Evolutionary conservation across 495 filamentous ascomycete genomes (phyloP).

Genomic region (Chaetomidium leptoderma): DNA sequence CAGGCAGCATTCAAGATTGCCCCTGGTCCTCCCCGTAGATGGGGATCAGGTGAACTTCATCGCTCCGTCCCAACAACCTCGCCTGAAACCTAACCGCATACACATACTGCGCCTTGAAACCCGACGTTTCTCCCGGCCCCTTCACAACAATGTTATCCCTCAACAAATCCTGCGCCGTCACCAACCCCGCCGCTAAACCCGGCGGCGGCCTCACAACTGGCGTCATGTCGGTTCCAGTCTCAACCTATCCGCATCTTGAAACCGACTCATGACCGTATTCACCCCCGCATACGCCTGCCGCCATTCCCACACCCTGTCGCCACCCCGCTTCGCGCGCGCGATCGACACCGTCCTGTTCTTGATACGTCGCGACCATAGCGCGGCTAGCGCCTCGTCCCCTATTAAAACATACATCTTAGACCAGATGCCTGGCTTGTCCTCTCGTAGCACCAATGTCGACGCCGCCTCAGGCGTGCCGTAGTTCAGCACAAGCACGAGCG

Average conservation of each 20-base stretch:
- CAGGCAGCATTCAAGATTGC: no score
- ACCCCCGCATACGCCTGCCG: no score
- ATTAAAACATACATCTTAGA: not conserved
- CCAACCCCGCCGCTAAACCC: not conserved
- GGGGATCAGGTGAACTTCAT: constrained; percentile 1
- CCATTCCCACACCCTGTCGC: no score
- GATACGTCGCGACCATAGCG: no score
- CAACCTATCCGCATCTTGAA: not conserved
- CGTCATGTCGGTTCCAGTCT: not conserved
- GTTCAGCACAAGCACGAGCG: not conserved
- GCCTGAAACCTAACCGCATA: not conserved
- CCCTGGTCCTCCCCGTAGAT: not conserved
- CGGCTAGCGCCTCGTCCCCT: no score
- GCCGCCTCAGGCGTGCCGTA: not conserved
- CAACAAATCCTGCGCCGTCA: not conserved
- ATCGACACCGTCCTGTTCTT: no score
- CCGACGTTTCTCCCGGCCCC: not conserved
- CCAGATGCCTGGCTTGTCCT: no score
- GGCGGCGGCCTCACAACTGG: not conserved
- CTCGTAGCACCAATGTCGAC: not conserved
- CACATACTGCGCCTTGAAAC: not conserved
- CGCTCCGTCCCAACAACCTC: not conserved
- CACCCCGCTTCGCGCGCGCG: no score
- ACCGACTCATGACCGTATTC: no score
- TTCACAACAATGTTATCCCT: not conserved